Percentiles rank a stretch among this genome's conserved stretches.
Conservation (phyloP, 148 eudicot species). For the Spergularia bocconei region DNA sequence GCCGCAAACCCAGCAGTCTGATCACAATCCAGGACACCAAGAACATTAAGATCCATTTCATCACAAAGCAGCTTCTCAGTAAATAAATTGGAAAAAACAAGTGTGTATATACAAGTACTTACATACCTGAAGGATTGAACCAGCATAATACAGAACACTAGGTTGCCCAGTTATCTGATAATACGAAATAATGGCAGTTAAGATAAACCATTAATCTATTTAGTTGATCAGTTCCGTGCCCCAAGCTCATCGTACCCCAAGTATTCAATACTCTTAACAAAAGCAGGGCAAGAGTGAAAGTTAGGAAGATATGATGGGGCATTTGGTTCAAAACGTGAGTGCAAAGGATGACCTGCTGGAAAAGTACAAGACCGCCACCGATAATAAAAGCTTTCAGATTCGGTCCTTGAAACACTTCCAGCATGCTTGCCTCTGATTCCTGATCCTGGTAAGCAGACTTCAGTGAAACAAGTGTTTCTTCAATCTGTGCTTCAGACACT, state of each 20-base stretch:
- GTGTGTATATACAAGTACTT: neutral
- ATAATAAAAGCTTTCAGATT: constrained; percentile 88
- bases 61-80: neutral
- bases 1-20: constrained; percentile 99
- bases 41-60: neutral
- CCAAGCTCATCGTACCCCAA: too few species aligned
- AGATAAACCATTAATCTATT: neutral
- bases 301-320: neutral
- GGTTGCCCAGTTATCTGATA: constrained; percentile 95
- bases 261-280: too few species aligned
- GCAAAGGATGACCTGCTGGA: constrained; percentile 72
- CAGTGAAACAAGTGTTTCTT: constrained; percentile 66
- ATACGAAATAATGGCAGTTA: constrained; percentile 17
- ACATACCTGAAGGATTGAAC: constrained; percentile 91
- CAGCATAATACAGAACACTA: constrained; percentile 97
- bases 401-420: constrained; percentile 88
- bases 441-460: constrained; percentile 62
- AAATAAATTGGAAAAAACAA: neutral
- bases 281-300: too few species aligned
- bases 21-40: constrained; percentile 17
- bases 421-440: constrained; percentile 68
- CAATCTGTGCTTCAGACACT: constrained; percentile 70
- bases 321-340: constrained; percentile 11
- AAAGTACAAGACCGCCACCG: constrained; percentile 95
- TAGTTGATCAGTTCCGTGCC: neutral